These are phyloP conservation scores for Aechmea fasciata DNA, from an alignment of 176 grass and related monocot genomes.

Conservation along the genomic window DNA sequence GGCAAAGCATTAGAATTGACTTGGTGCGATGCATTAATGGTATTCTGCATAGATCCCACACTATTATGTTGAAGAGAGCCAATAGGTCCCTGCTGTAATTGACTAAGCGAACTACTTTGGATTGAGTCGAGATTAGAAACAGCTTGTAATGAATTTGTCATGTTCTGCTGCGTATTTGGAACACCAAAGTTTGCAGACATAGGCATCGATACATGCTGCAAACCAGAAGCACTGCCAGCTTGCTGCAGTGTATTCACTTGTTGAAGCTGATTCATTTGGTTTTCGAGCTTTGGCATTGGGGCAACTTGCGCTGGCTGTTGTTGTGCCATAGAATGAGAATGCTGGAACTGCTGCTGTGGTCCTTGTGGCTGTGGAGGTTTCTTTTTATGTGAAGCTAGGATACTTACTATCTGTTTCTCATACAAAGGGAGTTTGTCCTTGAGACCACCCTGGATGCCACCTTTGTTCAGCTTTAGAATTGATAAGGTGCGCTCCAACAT, in stretches of 20 bases:
- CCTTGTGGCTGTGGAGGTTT: constrained; percentile 35
- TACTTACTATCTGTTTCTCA: constrained; percentile 52
- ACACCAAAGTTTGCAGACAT: constrained; percentile 54
- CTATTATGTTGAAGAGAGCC: constrained; percentile 9
- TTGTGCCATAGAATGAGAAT: constrained; percentile 41
- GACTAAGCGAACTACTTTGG: constrained; percentile 52
- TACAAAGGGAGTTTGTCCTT: constrained; percentile 45
- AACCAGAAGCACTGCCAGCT: constrained; percentile 5
- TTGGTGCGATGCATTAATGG: constrained; percentile 33
- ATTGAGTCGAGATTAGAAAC: constrained; percentile 42
- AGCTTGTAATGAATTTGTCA: constrained; percentile 43
- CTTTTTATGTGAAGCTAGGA: constrained; percentile 51
- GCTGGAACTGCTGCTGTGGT: constrained; percentile 36
- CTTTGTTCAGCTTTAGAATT: constrained; percentile 41
- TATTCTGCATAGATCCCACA: constrained; percentile 14
- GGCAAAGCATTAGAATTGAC: constrained; percentile 46
- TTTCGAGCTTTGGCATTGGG: constrained; percentile 51
- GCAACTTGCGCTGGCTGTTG: constrained; percentile 40
- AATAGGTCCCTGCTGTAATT: constrained; percentile 54
- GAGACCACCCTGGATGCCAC: constrained; percentile 29
- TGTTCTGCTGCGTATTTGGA: constrained; percentile 54
- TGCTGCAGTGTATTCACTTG: constrained; percentile 51
- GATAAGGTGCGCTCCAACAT: constrained; percentile 46
- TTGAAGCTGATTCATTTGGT: constrained; percentile 45
- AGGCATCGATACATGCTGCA: constrained; percentile 47